A percentile compares a stretch with the other conserved stretches of the same genome.
These are phyloP conservation scores for Solanum corneliomulleri DNA, from an alignment of 257 asterid species.

Conservation along the genomic window DNA sequence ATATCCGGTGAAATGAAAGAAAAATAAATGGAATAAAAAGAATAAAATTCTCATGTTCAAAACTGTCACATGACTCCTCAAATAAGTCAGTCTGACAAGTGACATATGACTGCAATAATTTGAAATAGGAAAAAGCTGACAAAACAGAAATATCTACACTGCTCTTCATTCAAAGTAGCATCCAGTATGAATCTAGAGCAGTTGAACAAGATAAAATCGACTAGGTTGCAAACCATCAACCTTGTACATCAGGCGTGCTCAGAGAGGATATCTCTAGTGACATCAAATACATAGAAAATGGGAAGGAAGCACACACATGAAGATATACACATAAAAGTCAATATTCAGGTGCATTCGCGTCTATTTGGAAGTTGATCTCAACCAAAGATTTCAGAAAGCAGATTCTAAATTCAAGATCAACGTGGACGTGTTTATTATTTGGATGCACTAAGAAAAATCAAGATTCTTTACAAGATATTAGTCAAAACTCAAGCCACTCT, in stretches of 20 bases:
- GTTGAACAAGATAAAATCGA: not conserved
- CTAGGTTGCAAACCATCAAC: not conserved
- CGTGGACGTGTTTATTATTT: not conserved
- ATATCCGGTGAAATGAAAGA: constrained; percentile 1
- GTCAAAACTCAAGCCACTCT: not conserved
- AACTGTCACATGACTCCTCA: not conserved
- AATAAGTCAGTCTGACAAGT: not conserved
- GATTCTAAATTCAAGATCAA: not conserved
- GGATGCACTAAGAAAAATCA: not conserved
- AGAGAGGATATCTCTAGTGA: not conserved
- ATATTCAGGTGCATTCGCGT: not conserved
- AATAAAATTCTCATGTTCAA: not conserved
- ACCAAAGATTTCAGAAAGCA: not conserved
- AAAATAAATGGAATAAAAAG: not conserved
- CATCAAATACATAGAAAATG: not conserved
- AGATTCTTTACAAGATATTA: not conserved
- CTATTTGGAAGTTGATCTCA: not conserved
- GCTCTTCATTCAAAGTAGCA: not conserved
- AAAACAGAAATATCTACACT: not conserved
- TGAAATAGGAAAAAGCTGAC: not conserved
- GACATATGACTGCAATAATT: not conserved
- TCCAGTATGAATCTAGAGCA: not conserved
- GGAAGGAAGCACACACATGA: not conserved
- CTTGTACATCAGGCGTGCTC: not conserved
- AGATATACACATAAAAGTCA: not conserved